Evolutionary conservation across 1,284 basidiomycete species (phyloP).

Genomic region (Heterobasidion occidentale): DNA sequence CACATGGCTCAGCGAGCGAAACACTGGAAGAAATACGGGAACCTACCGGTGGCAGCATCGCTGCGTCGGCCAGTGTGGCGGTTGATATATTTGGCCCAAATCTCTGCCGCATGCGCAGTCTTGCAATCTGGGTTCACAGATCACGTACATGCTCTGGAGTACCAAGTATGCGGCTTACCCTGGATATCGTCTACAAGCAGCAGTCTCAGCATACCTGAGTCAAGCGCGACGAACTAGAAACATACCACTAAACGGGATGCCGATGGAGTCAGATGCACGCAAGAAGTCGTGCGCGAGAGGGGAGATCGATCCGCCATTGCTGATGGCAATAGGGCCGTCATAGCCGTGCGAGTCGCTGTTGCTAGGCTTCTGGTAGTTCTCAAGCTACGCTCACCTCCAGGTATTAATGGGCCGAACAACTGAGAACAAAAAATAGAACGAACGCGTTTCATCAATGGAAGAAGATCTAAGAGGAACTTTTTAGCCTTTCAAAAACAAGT

Average conservation of each 20-base stretch:
- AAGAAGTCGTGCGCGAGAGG: slow-evolving; percentile 64
- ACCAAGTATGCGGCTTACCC: slow-evolving; percentile 20
- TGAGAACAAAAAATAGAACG: not conserved
- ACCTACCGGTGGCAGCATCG: slow-evolving; percentile 58
- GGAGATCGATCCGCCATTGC: slow-evolving; percentile 55
- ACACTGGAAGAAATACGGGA: not conserved
- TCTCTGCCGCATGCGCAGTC: slow-evolving; percentile 59
- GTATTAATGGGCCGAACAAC: not conserved
- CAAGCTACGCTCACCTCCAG: slow-evolving; percentile 30
- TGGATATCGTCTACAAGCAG: slow-evolving; percentile 51
- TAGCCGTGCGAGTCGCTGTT: slow-evolving; percentile 56
- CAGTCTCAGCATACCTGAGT: not conserved
- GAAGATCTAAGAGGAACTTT: slow-evolving; percentile 35
- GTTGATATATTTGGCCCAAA: slow-evolving; percentile 75
- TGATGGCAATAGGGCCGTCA: slow-evolving; percentile 65
- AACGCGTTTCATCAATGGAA: slow-evolving; percentile 64
- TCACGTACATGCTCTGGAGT: not conserved
- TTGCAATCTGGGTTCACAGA: slow-evolving; percentile 33
- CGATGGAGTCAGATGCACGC: slow-evolving; percentile 52
- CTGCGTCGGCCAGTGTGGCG: slow-evolving; percentile 63
- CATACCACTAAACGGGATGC: slow-evolving; percentile 59
- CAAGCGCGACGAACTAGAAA: slow-evolving; percentile 2
- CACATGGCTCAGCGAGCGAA: not conserved
- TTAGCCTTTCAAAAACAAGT: not conserved
- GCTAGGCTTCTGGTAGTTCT: slow-evolving; percentile 68